Conservation (phyloP, 345 rosid genomes). For the Leavenworthia alabamica region DNA sequence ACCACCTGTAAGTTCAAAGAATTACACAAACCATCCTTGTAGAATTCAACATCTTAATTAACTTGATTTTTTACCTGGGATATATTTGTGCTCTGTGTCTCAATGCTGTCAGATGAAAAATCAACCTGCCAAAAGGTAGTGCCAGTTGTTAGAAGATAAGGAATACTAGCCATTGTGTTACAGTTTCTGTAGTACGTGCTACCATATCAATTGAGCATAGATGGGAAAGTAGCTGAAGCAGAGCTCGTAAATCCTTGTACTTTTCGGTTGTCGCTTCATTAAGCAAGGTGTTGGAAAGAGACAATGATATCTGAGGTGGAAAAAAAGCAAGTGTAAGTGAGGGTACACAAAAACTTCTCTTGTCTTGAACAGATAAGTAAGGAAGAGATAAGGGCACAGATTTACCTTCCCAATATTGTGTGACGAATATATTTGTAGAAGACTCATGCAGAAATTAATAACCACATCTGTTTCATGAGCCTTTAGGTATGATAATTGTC, state of each 20-base stretch:
- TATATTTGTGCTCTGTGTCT: slow-evolving; percentile 59
- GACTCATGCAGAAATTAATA: slow-evolving; percentile 80
- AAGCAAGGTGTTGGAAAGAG: slow-evolving; percentile 71
- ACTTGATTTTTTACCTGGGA: slow-evolving; percentile 57
- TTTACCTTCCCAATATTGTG: slow-evolving; percentile 95
- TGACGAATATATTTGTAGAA: slow-evolving; percentile 91
- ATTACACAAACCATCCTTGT: slow-evolving; percentile 26
- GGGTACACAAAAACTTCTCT: not conserved
- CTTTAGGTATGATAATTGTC: slow-evolving; percentile 88
- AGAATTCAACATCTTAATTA: slow-evolving; percentile 3
- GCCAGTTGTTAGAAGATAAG: slow-evolving; percentile 9
- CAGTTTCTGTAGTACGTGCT: not conserved
- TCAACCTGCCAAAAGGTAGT: slow-evolving; percentile 53
- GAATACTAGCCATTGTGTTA: not conserved
- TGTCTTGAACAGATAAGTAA: not conserved
- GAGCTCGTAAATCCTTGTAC: slow-evolving; percentile 89
- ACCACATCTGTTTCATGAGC: slow-evolving; percentile 69
- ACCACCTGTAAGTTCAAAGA: slow-evolving; percentile 65
- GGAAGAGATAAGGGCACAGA: slow-evolving; percentile 1
- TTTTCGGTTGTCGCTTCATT: slow-evolving; percentile 76
- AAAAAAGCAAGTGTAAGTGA: not conserved
- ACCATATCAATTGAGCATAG: slow-evolving; percentile 97
- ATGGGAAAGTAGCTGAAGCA: slow-evolving; percentile 91
- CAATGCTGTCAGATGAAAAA: slow-evolving; percentile 79
- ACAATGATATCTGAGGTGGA: slow-evolving; percentile 57